Evolutionary conservation across 176 grass and related monocot species (phyloP), one percentile per base, ranked within the genome.

Genomic region (Carex myosuroides): DNA sequence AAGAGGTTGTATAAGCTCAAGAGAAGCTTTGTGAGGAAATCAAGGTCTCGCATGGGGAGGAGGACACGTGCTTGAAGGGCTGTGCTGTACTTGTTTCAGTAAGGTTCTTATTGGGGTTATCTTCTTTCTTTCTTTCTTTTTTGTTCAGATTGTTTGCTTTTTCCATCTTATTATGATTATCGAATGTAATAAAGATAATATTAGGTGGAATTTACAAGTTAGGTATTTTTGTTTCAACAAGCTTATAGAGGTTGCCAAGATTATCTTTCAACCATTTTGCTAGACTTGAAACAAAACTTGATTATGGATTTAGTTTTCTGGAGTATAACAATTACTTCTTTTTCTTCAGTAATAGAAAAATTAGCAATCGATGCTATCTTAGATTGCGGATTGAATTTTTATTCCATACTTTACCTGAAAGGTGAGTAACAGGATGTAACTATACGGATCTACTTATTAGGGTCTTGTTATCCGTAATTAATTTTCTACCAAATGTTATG

Each of bases 11-110:
- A 90, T 82, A 95, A 88, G 84, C 88, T 99, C 56, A 93, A 86
- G 80, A 87, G 90, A 91, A 99, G 96, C 84, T 99, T 99, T 81
- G 96, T 99, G 81, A 94, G 87, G 87, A 99, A 99, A 72, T 88
- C 93, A 26, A 92, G 24, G 61, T 85, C 83, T 33, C 79, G 84
- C 85, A 94, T 87, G 81, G 54, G 81, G 21, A 87, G 65, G 68
- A 67, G 46, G 39, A 18, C 87, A 37, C 65, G 83, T 33, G 72
- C 12, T 66, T 88, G 76, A 89, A 68, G 7, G 80, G 90, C 58
- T 46, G 13, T 76, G 81, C 79, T 88, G 76, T 88, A 84, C 44
- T 21, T 88, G 74, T 62, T 30, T 78, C 18, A 6, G 48, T 80
- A 80, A 85, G 80, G 4, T 82, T 42, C 52, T 87, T 62, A 79